phyloP scores from a whole-genome alignment of 768 basidiomycete genomes.

The Termitomyces sp. region DNA sequence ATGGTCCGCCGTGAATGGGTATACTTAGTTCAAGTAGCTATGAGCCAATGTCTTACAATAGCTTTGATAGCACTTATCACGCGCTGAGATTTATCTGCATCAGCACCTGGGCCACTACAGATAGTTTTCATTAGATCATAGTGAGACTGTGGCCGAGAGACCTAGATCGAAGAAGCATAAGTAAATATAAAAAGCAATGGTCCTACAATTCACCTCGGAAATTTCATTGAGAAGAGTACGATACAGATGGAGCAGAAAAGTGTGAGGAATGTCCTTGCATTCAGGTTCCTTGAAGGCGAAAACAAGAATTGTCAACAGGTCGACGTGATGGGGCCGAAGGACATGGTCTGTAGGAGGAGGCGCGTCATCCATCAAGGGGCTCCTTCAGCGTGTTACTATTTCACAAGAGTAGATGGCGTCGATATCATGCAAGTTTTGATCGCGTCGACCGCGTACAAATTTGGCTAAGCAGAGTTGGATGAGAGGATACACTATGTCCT shows the following conservation, averaged over 20 bases:
- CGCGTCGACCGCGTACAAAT: background rate
- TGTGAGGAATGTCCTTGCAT: conserved; percentile 45
- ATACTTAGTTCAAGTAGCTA: background rate
- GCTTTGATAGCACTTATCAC: conserved; percentile 42
- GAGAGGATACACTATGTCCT: too few species aligned
- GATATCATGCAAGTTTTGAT: background rate
- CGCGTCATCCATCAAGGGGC: conserved; percentile 34
- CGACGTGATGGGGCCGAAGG: conserved; percentile 74
- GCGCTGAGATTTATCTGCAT: conserved; percentile 33
- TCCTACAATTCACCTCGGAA: conserved; percentile 44
- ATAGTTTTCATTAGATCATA: conserved; percentile 42
- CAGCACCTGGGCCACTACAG: conserved; percentile 37
- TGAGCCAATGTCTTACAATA: conserved; percentile 17
- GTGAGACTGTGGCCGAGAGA: conserved; percentile 57
- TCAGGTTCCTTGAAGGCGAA: conserved; percentile 58
- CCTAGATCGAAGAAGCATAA: conserved; percentile 32
- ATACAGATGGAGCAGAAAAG: conserved; percentile 58
- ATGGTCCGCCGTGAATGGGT: background rate
- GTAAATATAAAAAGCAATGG: background rate
- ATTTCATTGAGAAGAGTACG: conserved; percentile 67
- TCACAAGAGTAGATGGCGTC: background rate
- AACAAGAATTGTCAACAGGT: conserved; percentile 57
- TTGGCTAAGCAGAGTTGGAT: background rate
- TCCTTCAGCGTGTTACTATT: background rate
- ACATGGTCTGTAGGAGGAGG: conserved; percentile 63